Conservation (phyloP, 345 rosid genomes). For the Eucalyptus regnans region DNA sequence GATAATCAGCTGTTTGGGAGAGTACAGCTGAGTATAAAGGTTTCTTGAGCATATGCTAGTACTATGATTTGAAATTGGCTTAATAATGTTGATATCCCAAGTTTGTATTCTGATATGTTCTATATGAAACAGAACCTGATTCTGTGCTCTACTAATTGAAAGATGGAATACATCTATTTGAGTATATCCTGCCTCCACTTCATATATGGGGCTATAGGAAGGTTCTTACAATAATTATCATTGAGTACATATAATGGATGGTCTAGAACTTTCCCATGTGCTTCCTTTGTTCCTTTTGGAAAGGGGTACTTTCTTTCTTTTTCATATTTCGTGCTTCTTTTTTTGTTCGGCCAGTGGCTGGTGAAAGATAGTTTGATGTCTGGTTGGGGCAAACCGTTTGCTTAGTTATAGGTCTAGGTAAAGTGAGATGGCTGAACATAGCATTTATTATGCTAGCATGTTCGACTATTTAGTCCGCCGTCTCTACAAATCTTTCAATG, state of each 20-base stretch:
- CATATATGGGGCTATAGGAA: background rate
- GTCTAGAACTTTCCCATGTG: background rate
- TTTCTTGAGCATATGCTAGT: background rate
- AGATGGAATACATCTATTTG: background rate
- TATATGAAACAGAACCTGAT: background rate
- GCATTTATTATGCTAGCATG: background rate
- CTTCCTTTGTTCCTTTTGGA: background rate
- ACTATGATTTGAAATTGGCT: background rate
- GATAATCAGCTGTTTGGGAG: background rate
- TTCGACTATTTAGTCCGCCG: background rate
- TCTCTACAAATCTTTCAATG: background rate
- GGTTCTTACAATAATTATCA: background rate
- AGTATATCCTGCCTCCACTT: background rate
- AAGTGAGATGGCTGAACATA: background rate
- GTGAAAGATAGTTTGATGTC: background rate
- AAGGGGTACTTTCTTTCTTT: background rate
- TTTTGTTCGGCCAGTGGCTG: background rate
- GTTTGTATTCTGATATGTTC: background rate
- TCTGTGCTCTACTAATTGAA: background rate
- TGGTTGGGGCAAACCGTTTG: background rate
- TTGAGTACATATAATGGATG: background rate
- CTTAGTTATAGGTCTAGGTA: background rate
- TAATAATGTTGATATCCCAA: background rate
- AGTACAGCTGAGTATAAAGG: background rate
- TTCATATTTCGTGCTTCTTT: background rate